Base-by-base conservation (phyloP, 2,329 filamentous ascomycete species). In the Dactylonectria estremocensis region DNA sequence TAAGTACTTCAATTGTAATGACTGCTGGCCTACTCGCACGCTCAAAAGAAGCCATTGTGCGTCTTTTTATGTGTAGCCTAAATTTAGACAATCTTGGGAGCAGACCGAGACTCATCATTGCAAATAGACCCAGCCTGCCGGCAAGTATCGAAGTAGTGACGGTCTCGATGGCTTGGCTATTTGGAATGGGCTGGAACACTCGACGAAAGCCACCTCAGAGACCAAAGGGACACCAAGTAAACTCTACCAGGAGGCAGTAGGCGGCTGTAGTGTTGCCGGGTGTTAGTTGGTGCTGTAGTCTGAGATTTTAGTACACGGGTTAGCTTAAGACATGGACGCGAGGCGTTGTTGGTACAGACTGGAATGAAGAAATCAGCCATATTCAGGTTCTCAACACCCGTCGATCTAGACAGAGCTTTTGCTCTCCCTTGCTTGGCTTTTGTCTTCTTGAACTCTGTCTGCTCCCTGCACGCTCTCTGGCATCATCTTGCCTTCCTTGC, bases 121-220 rank as follows among this genome's bases (percentile, higher is more conserved):
- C 24, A 28, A 28, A 28, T n/a, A 28, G 24, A 28, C 7, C 24
- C 24, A 7, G 24, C 7, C 24, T 28, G 7, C 24, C 7, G 7
- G 7, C 7, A 28, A 28, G 24, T 28, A 7, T 28, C 2, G 24
- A 28, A 28, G 24, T 4, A 28, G 24, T 4, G 24, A 28, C 24
- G 24, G 24, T 28, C 1, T 28, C 24, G n/a, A 16, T 7, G 49
- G 20, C 31, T n/a, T 35, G 31, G 7, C n/a, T 11, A 11, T 3
- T 53, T 53, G 31, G 50, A 53, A 53, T 53, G 50, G 31, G 31
- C 50, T 53, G 16, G 50, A 53, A 53, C 49, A 35, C 49, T 53
- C 49, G 7, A 18, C n/a, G 33, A n/a, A 5, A 28, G 49, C 49
- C n/a, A 31, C 49, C 20, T 11, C 28, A 33, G 10, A 16, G 10